phyloP scores from a whole-genome alignment of 345 rosid genomes.

The Rhodamnia rubescens region DNA sequence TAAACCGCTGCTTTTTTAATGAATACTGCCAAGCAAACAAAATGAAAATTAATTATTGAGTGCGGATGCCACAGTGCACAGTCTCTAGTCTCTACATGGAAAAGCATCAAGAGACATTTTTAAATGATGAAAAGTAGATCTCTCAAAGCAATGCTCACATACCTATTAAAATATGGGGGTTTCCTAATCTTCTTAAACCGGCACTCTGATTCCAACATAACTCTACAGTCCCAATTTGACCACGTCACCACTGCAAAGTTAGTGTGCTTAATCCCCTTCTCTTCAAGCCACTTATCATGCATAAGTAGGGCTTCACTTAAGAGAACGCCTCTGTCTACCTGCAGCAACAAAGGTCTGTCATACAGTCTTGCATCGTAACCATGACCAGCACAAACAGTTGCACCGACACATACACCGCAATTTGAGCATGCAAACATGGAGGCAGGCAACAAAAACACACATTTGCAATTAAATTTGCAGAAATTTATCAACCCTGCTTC shows the following conservation, averaged over 20 bases:
- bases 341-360: background rate
- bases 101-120: background rate
- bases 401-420: background rate
- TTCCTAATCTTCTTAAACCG: conserved; percentile 38
- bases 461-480: background rate
- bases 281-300: conserved; percentile 55
- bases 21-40: background rate
- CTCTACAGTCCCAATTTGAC: conserved; percentile 53
- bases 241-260: conserved; percentile 47
- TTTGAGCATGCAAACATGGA: background rate
- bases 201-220: conserved; percentile 53
- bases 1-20: background rate
- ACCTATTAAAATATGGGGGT: conserved; percentile 49
- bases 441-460: background rate
- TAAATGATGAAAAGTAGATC: background rate
- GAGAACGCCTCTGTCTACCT: conserved; percentile 40
- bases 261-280: conserved; percentile 37
- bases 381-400: background rate
- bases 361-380: background rate
- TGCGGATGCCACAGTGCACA: background rate
- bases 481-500: background rate
- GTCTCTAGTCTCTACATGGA: background rate
- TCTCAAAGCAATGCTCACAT: background rate
- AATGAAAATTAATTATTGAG: background rate
- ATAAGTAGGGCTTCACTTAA: conserved; percentile 31